Evolutionary conservation across 2,329 filamentous ascomycete genomes (phyloP).

Genomic region (Xylaria sp.): DNA sequence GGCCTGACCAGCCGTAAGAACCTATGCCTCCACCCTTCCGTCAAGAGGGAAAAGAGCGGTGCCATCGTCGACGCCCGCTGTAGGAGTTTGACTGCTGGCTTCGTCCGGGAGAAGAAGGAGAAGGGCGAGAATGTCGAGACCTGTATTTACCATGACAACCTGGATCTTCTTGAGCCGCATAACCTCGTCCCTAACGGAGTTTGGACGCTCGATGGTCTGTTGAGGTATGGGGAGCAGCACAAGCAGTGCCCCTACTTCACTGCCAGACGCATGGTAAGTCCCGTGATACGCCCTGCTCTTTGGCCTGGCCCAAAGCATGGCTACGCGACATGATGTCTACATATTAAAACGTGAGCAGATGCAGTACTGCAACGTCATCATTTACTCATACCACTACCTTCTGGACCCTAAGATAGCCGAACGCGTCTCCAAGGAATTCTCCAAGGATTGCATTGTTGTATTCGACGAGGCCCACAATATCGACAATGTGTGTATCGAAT

Average conservation of each 20-base stretch:
- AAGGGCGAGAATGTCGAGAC: constrained; percentile 93
- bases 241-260: constrained; percentile 99
- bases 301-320: not conserved
- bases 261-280: constrained; percentile 84
- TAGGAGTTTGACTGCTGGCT: constrained; percentile 93
- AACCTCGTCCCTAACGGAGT: constrained; percentile 95
- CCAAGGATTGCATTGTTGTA: constrained; percentile 97
- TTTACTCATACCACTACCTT: constrained; percentile 98
- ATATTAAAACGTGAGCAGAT: constrained; percentile 66
- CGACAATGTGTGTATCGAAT: constrained; percentile 99
- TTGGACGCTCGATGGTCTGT: constrained; percentile 90
- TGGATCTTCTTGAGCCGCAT: constrained; percentile 93
- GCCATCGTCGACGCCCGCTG: constrained; percentile 94
- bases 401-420: constrained; percentile 98
- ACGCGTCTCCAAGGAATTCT: constrained; percentile 91
- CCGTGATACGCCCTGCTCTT: constrained; percentile 1
- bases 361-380: constrained; percentile 99
- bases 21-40: constrained; percentile 92
- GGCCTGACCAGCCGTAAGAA: constrained; percentile 98
- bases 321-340: constrained; percentile 13
- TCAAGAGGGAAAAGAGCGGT: constrained; percentile 96
- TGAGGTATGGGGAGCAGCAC: constrained; percentile 91
- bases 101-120: constrained; percentile 97
- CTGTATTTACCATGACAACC: constrained; percentile 97
- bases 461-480: constrained; percentile 99